Conservation (phyloP, 1,284 basidiomycete species). For the Ustilago loliicola region DNA sequence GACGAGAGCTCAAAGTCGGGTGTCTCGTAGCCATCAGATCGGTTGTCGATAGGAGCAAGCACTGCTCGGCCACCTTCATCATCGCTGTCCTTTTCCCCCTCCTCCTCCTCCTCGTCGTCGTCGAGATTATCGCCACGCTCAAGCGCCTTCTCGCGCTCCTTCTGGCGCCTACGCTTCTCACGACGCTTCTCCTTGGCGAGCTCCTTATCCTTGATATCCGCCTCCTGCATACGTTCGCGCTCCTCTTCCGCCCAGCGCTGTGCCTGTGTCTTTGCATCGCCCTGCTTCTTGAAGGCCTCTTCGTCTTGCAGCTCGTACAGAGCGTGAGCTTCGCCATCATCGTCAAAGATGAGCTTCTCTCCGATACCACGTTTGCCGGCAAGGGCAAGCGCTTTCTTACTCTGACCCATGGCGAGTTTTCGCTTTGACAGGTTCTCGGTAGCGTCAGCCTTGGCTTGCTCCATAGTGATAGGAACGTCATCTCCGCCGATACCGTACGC, state of each 20-base stretch:
- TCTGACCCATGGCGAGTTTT: slow-evolving; percentile 79
- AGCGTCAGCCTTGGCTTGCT: slow-evolving; percentile 69
- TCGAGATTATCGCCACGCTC: slow-evolving; percentile 71
- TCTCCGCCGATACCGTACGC: slow-evolving; percentile 40
- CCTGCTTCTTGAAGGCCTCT: slow-evolving; percentile 79
- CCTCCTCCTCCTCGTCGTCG: slow-evolving; percentile 59
- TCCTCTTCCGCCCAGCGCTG: slow-evolving; percentile 81
- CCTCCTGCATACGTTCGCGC: slow-evolving; percentile 86
- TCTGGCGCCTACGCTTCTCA: slow-evolving; percentile 79
- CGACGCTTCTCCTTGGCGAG: slow-evolving; percentile 63
- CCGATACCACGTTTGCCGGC: slow-evolving; percentile 86
- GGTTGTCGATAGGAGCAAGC: slow-evolving; percentile 51
- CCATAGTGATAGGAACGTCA: slow-evolving; percentile 29
- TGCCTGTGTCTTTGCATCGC: slow-evolving; percentile 80
- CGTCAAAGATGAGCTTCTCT: slow-evolving; percentile 85
- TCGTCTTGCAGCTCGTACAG: slow-evolving; percentile 79
- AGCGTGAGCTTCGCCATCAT: slow-evolving; percentile 74
- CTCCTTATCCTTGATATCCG: slow-evolving; percentile 71
- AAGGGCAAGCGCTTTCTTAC: slow-evolving; percentile 82
- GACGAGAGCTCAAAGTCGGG: slow-evolving; percentile 63
- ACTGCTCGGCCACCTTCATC: slow-evolving; percentile 57
- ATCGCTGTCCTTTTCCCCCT: slow-evolving; percentile 27
- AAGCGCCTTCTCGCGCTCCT: slow-evolving; percentile 81
- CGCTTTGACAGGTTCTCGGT: slow-evolving; percentile 75
- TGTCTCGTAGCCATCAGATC: slow-evolving; percentile 64